Evolutionary conservation across 2,329 filamentous ascomycete species (phyloP).

Genomic region (Pseudogymnoascus sp.): DNA sequence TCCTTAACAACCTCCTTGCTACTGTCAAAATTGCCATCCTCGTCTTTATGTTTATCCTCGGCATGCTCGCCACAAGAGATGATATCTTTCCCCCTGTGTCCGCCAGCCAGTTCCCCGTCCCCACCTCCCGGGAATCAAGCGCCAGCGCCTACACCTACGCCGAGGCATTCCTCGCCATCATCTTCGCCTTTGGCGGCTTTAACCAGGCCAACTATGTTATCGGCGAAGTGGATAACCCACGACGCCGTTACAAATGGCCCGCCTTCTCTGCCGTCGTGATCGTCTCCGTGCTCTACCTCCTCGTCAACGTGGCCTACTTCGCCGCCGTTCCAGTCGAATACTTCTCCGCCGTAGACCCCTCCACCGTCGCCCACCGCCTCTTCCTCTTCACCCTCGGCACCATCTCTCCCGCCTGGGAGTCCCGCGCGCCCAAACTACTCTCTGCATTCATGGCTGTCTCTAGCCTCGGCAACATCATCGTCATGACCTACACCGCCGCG

Average conservation of each 20-base stretch:
- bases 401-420: conserved; percentile 22
- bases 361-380: conserved; percentile 29
- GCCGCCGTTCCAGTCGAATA: conserved; percentile 29
- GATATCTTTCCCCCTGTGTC: neutral
- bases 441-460: conserved; percentile 46
- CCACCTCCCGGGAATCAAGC: neutral
- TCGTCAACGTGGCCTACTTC: conserved; percentile 39
- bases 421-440: conserved; percentile 32
- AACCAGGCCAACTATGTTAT: conserved; percentile 39
- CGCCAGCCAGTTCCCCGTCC: neutral
- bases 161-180: conserved; percentile 37
- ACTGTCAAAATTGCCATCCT: conserved; percentile 42
- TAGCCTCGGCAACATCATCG: conserved; percentile 48
- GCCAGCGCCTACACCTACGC: conserved; percentile 25
- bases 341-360: conserved; percentile 18
- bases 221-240: conserved; percentile 34
- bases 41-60: conserved; percentile 36
- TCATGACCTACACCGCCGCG: conserved; percentile 49
- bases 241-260: conserved; percentile 30
- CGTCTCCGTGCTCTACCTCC: conserved; percentile 31
- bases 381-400: conserved; percentile 30
- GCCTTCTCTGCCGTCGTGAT: conserved; percentile 30
- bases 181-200: conserved; percentile 36
- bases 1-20: conserved; percentile 44
- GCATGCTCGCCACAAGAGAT: conserved; percentile 20